These are phyloP conservation scores for Musa troglodytarum DNA, from an alignment of 176 grass and related monocot genomes.

Conservation along the genomic window DNA sequence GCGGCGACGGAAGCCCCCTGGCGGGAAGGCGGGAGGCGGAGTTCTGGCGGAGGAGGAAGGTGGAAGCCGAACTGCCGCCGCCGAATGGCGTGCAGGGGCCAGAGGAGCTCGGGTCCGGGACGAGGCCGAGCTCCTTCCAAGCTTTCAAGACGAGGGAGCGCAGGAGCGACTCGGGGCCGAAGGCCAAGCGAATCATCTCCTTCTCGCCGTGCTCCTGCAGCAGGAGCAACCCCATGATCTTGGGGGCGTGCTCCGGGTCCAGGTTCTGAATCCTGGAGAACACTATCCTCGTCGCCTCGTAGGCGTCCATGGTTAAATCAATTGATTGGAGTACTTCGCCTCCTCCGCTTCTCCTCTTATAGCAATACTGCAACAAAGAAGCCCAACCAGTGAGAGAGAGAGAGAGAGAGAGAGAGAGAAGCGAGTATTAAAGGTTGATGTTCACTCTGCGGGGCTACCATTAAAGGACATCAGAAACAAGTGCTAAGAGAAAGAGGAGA, in stretches of 20 bases:
- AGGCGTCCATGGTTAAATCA: slow-evolving; percentile 64
- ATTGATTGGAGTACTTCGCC: neutral
- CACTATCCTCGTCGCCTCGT: slow-evolving; percentile 95
- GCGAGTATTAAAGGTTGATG: neutral
- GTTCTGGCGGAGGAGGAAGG: slow-evolving; percentile 51
- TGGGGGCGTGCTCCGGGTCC: slow-evolving; percentile 79
- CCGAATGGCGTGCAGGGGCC: slow-evolving; percentile 34
- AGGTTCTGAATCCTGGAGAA: slow-evolving; percentile 88
- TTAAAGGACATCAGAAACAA: neutral
- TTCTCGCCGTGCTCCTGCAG: slow-evolving; percentile 88
- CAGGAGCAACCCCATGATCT: slow-evolving; percentile 91
- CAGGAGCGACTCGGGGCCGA: slow-evolving; percentile 72
- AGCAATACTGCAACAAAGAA: slow-evolving; percentile 1
- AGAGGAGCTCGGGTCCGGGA: slow-evolving; percentile 9
- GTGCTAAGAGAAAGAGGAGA: neutral
- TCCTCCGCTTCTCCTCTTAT: neutral
- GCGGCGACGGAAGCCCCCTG: slow-evolving; percentile 33
- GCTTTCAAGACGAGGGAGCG: slow-evolving; percentile 61
- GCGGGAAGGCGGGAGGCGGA: slow-evolving; percentile 26
- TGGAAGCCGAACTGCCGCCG: slow-evolving; percentile 13
- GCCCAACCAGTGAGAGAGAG: neutral
- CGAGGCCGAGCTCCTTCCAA: slow-evolving; percentile 61
- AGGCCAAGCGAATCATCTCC: slow-evolving; percentile 92
- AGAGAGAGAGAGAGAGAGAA: neutral
- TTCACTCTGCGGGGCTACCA: neutral